phyloP scores from a whole-genome alignment of 2,329 filamentous ascomycete species.

The Colletotrichum lindemuthianum region DNA sequence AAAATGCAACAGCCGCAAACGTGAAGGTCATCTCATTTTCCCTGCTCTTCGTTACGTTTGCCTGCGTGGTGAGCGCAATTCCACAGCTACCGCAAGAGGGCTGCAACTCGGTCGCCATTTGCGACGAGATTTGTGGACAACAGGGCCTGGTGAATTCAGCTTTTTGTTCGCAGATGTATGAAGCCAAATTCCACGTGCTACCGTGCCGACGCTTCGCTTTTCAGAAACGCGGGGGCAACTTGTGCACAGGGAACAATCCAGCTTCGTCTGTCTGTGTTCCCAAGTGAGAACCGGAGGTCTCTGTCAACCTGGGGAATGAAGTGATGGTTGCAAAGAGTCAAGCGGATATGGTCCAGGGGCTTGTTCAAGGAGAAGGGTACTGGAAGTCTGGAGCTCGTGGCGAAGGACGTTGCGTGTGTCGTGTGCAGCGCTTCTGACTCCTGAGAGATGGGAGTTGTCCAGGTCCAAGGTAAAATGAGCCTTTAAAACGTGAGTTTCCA shows the following conservation, averaged over 20 bases:
- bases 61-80: neutral
- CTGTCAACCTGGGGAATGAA: too few relatives aligned
- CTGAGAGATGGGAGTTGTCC: too few relatives aligned
- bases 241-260: neutral
- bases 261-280: neutral
- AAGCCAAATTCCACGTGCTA: neutral
- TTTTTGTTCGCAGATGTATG: neutral
- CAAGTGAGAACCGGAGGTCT: neutral
- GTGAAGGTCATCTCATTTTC: neutral
- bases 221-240: neutral
- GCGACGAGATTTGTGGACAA: conserved; percentile 1
- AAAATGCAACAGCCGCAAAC: neutral
- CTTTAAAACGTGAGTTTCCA: too few relatives aligned
- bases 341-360: too few relatives aligned
- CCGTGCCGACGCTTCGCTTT: neutral
- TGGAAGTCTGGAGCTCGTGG: too few relatives aligned
- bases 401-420: too few relatives aligned
- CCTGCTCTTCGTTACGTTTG: neutral
- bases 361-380: too few relatives aligned
- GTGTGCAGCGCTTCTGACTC: too few relatives aligned
- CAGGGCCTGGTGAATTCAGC: neutral
- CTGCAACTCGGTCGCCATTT: conserved; percentile 12
- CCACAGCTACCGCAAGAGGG: neutral
- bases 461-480: too few relatives aligned
- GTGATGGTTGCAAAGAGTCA: too few relatives aligned